A percentile compares a stretch with the other conserved stretches of the same genome.
phyloP scores from a whole-genome alignment of 129 eudicot species.

The Scalesia atractyloides region DNA sequence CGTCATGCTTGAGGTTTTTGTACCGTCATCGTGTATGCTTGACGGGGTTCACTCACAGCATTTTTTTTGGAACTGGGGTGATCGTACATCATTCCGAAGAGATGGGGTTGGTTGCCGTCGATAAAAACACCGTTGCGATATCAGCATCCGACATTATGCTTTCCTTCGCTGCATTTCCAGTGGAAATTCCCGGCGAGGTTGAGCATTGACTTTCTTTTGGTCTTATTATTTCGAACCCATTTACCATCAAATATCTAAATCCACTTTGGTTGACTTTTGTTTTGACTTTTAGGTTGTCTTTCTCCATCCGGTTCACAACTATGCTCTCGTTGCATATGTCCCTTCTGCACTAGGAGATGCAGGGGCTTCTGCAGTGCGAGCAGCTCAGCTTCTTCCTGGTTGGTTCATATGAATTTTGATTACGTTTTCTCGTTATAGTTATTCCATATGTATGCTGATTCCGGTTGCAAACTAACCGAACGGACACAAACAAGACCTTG shows the following conservation, averaged over 20 bases:
- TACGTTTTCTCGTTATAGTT: not conserved
- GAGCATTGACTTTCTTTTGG: slow-evolving; percentile 30
- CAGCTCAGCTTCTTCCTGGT: slow-evolving; percentile 96
- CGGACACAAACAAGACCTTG: too few species aligned
- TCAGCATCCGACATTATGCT: slow-evolving; percentile 90
- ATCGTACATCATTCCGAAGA: slow-evolving; percentile 83
- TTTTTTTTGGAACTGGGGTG: slow-evolving; percentile 91
- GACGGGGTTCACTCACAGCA: slow-evolving; percentile 98
- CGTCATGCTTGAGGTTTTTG: slow-evolving; percentile 97
- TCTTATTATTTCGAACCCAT: not conserved
- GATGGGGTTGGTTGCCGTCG: slow-evolving; percentile 88
- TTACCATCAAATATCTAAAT: slow-evolving; percentile 6
- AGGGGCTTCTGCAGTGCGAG: slow-evolving; percentile 76
- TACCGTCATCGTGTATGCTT: slow-evolving; percentile 92
- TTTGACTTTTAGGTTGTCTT: slow-evolving; percentile 65
- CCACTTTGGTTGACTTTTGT: slow-evolving; percentile 3
- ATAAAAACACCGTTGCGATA: slow-evolving; percentile 89
- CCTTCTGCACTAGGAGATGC: slow-evolving; percentile 84
- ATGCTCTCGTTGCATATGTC: slow-evolving; percentile 84
- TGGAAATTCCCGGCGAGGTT: slow-evolving; percentile 96
- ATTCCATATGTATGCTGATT: not conserved
- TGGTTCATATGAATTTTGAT: slow-evolving; percentile 2
- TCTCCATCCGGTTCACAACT: slow-evolving; percentile 95
- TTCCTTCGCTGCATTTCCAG: slow-evolving; percentile 94
- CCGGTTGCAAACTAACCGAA: not conserved